Conservation (phyloP, 441 rosid species). For the Erodium chrysanthum region DNA sequence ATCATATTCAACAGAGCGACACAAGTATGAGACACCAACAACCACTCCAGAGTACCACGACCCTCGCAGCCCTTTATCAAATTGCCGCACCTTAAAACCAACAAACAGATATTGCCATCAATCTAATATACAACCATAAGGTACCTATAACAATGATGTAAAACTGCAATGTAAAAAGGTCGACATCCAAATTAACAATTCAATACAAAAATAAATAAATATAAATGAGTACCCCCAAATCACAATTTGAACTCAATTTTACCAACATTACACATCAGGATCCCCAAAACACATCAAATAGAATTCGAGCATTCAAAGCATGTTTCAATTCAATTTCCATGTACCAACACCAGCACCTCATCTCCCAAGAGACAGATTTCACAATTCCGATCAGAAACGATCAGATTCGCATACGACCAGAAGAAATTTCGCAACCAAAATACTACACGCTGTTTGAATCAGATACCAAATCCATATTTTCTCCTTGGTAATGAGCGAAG, state of each 20-base stretch:
- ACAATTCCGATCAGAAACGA: not conserved
- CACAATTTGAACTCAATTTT: not conserved
- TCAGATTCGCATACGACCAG: not conserved
- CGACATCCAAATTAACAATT: not conserved
- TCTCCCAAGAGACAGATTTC: not conserved
- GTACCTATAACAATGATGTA: no score
- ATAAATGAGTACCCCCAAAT: not conserved
- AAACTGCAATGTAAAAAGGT: not conserved
- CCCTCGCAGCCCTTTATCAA: constrained; percentile 35
- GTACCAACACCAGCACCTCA: not conserved
- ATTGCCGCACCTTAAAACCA: constrained; percentile 31
- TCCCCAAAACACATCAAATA: not conserved
- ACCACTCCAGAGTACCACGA: constrained; percentile 38
- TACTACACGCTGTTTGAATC: not conserved
- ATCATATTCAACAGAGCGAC: constrained; percentile 27
- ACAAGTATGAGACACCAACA: constrained; percentile 27
- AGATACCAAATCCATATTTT: constrained; percentile 1
- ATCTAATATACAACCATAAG: not conserved
- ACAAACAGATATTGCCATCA: not conserved
- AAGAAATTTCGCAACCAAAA: no score
- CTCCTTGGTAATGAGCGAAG: not conserved
- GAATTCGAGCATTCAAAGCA: not conserved
- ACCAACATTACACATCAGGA: not conserved
- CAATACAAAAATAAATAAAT: not conserved
- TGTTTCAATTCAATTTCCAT: not conserved